phyloP scores from a whole-genome alignment of 371 early-diverging fungal genomes.

The Rhizopus delemar region DNA sequence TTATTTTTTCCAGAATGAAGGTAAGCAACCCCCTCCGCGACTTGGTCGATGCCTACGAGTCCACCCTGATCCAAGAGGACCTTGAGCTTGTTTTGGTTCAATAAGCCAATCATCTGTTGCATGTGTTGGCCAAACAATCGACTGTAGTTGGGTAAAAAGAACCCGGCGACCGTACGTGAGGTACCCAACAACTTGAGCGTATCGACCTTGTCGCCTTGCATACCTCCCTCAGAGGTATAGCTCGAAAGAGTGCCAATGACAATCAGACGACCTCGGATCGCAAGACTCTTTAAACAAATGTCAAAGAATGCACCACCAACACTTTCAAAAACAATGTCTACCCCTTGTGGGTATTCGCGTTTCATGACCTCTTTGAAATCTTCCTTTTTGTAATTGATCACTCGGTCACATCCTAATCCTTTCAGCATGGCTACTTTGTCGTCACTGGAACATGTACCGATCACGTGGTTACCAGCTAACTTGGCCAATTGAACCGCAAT shows the following conservation, averaged over 20 bases:
- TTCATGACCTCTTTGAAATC: conserved; percentile 52
- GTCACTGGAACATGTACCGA: conserved; percentile 55
- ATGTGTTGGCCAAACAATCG: conserved; percentile 33
- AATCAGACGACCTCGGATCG: conserved; percentile 58
- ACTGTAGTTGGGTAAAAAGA: conserved; percentile 52
- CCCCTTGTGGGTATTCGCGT: conserved; percentile 57
- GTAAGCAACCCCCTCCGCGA: conserved; percentile 48
- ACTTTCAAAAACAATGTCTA: conserved; percentile 63
- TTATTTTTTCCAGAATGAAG: conserved; percentile 55
- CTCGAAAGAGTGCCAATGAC: conserved; percentile 59
- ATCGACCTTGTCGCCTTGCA: conserved; percentile 49
- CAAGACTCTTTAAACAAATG: conserved; percentile 48
- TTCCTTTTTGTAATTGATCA: conserved; percentile 55
- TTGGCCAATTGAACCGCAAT: conserved; percentile 56
- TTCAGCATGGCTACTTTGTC: conserved; percentile 48
- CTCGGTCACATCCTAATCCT: conserved; percentile 46
- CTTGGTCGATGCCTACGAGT: conserved; percentile 40
- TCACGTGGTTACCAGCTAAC: conserved; percentile 51
- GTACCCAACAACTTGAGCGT: conserved; percentile 53
- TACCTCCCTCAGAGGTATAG: conserved; percentile 39
- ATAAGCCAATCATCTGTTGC: conserved; percentile 33
- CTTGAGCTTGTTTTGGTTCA: conserved; percentile 38
- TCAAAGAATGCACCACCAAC: conserved; percentile 64
- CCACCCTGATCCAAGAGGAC: conserved; percentile 48
- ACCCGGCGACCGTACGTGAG: conserved; percentile 58